Base-by-base conservation (phyloP, 108 stramenopile species). In the Skeletonema marinoi region DNA sequence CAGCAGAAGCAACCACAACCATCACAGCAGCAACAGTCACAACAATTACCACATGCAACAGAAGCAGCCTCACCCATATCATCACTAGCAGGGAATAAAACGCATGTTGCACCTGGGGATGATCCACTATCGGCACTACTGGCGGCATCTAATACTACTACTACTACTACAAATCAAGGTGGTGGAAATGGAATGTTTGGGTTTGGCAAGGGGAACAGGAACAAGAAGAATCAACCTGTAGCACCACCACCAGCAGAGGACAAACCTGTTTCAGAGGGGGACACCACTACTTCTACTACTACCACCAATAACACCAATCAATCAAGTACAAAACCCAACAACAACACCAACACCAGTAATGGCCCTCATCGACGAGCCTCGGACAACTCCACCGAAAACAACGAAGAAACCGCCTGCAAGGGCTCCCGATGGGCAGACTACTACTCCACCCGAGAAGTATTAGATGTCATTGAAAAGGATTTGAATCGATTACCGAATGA, bases 391-490 rank as follows among this genome's bases (percentile, higher is more conserved):
- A 29, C 25, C 2, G 25, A 25, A 32, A 59, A 58, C 5, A 56
- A 8, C 33, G 46, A 35, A 33, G 68, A 41, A 6, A 44, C 41
- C 9, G 71, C 70, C 39, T 63, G 71, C 36, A 46, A 33, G 7
- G 65, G 51, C 1, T 79, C 74, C 11, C 66, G 74, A 29, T 84
- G 76, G 77, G 62, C 78, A 10, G 83, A 80, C 25, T 84, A 80
- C 59, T 84, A 84, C 39, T 68, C 66, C 17, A 80, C 70, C 0
- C 32, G 71, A n/a, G 83, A 84, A 64, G 78, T 84, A 32, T 67
- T 92, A 10, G 74, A 83, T 60, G 88, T 95, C 33, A 93, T 95
- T 68, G 87, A 93, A 58, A 95, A 95, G 78, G 94, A 95, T 81
- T 78, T 95, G 72, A 82, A 84, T 71, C 88, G 94, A 42, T 78